Percentiles rank a stretch among this genome's conserved stretches.
phyloP scores from a whole-genome alignment of 169 alveolate genomes.

The Theileria equi region DNA sequence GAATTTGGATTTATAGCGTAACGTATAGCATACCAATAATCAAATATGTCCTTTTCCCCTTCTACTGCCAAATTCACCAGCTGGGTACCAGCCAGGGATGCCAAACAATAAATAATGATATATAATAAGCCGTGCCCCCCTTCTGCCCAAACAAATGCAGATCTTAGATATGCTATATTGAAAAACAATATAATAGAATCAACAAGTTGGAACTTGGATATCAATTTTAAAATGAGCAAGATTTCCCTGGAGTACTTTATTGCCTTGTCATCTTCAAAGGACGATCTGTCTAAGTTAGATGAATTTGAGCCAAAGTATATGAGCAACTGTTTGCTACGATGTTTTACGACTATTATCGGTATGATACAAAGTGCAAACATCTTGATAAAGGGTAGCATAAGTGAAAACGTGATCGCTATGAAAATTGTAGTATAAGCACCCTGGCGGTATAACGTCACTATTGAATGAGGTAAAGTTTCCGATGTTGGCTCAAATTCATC shows the following conservation, averaged over 20 bases:
- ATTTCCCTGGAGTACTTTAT: constrained; percentile 61
- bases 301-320: constrained; percentile 35
- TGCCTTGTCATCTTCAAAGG: constrained; percentile 37
- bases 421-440: constrained; percentile 41
- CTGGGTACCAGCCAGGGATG: constrained; percentile 63
- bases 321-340: constrained; percentile 40
- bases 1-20: constrained; percentile 10
- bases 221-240: constrained; percentile 37
- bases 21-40: constrained; percentile 57
- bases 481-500: constrained; percentile 37
- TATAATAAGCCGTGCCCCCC: constrained; percentile 46
- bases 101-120: constrained; percentile 43
- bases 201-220: constrained; percentile 65
- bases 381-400: constrained; percentile 56
- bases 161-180: constrained; percentile 35
- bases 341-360: constrained; percentile 13
- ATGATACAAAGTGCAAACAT: constrained; percentile 34
- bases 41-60: constrained; percentile 58
- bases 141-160: constrained; percentile 54
- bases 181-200: constrained; percentile 46
- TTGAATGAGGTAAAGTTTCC: constrained; percentile 60
- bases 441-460: constrained; percentile 35
- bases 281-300: constrained; percentile 20
- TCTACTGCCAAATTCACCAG: constrained; percentile 58
- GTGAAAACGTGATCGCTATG: constrained; percentile 41